Conservation (phyloP, 2,329 filamentous ascomycete species). For the Sporothrix variecibatus region DNA sequence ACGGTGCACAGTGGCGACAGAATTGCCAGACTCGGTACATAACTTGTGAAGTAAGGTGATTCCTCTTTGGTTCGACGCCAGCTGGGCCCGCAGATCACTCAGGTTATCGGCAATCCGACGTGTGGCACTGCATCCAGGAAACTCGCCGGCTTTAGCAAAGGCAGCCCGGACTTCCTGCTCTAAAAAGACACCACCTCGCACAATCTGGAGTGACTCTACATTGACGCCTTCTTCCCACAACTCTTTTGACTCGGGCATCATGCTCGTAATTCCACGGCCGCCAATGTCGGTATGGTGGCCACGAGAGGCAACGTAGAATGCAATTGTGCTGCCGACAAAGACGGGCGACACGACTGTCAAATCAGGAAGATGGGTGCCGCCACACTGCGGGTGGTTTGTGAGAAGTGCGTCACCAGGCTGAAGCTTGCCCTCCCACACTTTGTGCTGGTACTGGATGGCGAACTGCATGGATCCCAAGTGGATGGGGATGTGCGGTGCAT, state of each 20-base stretch:
- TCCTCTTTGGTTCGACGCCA: slow-evolving; percentile 74
- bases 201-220: slow-evolving; percentile 42
- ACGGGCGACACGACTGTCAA: slow-evolving; percentile 84
- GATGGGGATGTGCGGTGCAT: slow-evolving; percentile 77
- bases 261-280: slow-evolving; percentile 68
- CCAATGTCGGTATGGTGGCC: slow-evolving; percentile 85
- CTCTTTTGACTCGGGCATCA: slow-evolving; percentile 40
- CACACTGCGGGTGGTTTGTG: slow-evolving; percentile 67
- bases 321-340: slow-evolving; percentile 70
- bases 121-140: slow-evolving; percentile 42
- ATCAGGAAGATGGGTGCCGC: slow-evolving; percentile 72
- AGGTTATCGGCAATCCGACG: slow-evolving; percentile 62
- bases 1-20: slow-evolving; percentile 70
- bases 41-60: slow-evolving; percentile 62
- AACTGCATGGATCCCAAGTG: slow-evolving; percentile 83
- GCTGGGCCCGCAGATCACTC: slow-evolving; percentile 73
- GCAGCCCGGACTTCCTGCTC: slow-evolving; percentile 70
- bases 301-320: slow-evolving; percentile 79
- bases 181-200: slow-evolving; percentile 46
- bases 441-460: slow-evolving; percentile 73
- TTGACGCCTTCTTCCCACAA: slow-evolving; percentile 48
- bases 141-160: slow-evolving; percentile 37
- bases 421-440: slow-evolving; percentile 76
- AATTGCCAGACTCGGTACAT: slow-evolving; percentile 47
- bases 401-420: slow-evolving; percentile 80